Conservation (phyloP, 2,329 filamentous ascomycete genomes). For the Elsinoe fawcettii region DNA sequence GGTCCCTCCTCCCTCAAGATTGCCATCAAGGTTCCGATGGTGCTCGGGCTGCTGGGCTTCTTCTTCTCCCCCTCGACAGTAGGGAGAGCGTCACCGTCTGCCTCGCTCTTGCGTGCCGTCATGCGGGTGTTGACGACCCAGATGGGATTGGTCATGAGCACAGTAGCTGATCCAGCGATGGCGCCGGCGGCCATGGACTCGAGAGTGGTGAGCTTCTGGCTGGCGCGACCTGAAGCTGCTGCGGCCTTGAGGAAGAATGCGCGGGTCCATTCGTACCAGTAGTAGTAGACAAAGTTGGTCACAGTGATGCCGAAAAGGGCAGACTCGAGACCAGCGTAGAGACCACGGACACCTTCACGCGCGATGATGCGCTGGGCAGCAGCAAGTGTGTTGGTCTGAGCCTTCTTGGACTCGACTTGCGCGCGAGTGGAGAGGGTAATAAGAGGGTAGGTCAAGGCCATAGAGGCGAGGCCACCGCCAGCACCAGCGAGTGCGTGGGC, state of each 20-base stretch:
- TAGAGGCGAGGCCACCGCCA: conserved; percentile 88
- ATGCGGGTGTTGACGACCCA: conserved; percentile 99
- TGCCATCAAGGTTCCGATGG: conserved; percentile 70
- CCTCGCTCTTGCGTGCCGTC: conserved; percentile 73
- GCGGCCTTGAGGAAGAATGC: conserved; percentile 45
- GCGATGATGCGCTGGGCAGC: conserved; percentile 81
- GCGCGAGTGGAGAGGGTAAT: conserved; percentile 96
- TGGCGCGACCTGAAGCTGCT: conserved; percentile 13
- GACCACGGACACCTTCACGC: conserved; percentile 78
- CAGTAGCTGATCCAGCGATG: conserved; percentile 85
- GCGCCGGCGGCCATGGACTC: conserved; percentile 95
- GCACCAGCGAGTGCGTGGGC: conserved; percentile 89
- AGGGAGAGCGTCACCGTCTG: conserved; percentile 31
- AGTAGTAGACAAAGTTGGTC: conserved; percentile 99
- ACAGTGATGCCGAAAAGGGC: conserved; percentile 96
- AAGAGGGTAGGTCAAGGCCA: conserved; percentile 94
- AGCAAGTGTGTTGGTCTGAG: conserved; percentile 73
- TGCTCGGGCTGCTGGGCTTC: conserved; percentile 55
- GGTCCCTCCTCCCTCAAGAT: conserved; percentile 80
- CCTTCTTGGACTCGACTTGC: conserved; percentile 93
- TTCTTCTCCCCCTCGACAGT: conserved; percentile 35
- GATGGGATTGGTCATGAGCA: conserved; percentile 95
- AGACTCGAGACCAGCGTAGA: conserved; percentile 89
- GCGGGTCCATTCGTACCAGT: conserved; percentile 97
- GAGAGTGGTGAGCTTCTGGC: conserved; percentile 64